Evolutionary conservation across 2,329 filamentous ascomycete species (phyloP).

Genomic region (Exophiala oligosperma): DNA sequence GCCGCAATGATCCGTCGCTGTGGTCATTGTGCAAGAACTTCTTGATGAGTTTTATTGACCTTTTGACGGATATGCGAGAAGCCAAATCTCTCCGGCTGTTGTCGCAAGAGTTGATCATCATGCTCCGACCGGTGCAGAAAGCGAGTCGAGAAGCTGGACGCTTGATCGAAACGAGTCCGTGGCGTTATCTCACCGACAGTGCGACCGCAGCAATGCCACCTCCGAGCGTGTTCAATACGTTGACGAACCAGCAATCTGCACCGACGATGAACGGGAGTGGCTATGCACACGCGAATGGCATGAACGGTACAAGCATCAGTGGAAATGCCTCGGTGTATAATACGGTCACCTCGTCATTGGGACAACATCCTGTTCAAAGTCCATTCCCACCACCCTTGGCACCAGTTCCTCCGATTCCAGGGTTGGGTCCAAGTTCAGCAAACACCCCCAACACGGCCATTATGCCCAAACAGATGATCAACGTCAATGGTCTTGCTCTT

Average conservation of each 20-base stretch:
- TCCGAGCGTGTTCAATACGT: slow-evolving; percentile 20
- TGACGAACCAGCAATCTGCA: slow-evolving; percentile 2
- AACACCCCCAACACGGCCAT: slow-evolving; percentile 30
- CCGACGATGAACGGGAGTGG: neutral
- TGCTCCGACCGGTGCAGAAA: slow-evolving; percentile 78
- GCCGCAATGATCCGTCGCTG: slow-evolving; percentile 57
- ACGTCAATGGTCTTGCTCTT: slow-evolving; percentile 15
- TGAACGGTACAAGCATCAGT: slow-evolving; percentile 20
- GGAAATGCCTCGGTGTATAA: slow-evolving; percentile 13
- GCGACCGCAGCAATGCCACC: slow-evolving; percentile 31
- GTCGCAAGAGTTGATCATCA: slow-evolving; percentile 66
- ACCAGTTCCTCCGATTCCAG: slow-evolving; percentile 18
- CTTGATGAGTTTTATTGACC: slow-evolving; percentile 49
- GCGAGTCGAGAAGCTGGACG: slow-evolving; percentile 77
- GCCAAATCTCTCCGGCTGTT: slow-evolving; percentile 50
- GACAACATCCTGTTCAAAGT: slow-evolving; percentile 12
- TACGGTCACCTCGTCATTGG: neutral
- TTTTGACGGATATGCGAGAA: slow-evolving; percentile 49
- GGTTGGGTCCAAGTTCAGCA: slow-evolving; percentile 14
- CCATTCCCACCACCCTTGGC: slow-evolving; percentile 21
- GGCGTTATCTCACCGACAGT: slow-evolving; percentile 56
- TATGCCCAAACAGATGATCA: slow-evolving; percentile 30
- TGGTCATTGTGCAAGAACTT: slow-evolving; percentile 69
- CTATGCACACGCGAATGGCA: slow-evolving; percentile 12
- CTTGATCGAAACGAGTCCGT: slow-evolving; percentile 67